Base-by-base conservation (phyloP, 2,329 filamentous ascomycete genomes). In the Fusarium brachygibbosum region DNA sequence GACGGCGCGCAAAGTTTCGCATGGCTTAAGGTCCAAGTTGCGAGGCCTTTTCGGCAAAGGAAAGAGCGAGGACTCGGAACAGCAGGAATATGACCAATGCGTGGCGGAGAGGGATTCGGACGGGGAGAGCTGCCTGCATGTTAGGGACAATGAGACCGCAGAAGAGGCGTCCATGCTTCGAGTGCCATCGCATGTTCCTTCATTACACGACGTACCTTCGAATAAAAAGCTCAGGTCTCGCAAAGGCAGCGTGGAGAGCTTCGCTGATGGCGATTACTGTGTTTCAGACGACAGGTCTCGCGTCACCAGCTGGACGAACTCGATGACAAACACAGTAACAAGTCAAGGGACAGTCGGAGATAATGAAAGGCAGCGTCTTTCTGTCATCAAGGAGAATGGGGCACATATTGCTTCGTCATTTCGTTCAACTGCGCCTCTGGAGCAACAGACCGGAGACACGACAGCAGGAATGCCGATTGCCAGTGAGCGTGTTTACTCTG, bases 241-340 rank as follows among this genome's bases (percentile, higher is more conserved):
- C 35, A 81, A 84, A 69, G 87, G 86, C 2, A 89, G 88, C 64
- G 70, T 88, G 7, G 85, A 85, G 62, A 88, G 84, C 62, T 68
- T 85, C 4, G 70, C 69, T 23, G 83, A 79, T 54, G 80, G 82
- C 8, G 77, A 76, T 35, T 78, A 76, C 40, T 78, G 78, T 51
- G 73, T 72, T 2, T 81, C 78, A 16, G 85, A 87, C 38, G 85
- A 88, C 21, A 86, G 82, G 68, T 91, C 89, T n/a, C 81, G 90
- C 23, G 87, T 92, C 51, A 92, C 90, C 3, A 93, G 91, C 76
- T 93, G 91, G 91, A 86, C 86, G 6, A 87, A 88, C 64, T 91
- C 90, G 1, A 87, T 86, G 2, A 82, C 84, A 3, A 85, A 85
- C 58, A 88, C 86, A 4, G 84, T 86, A 4, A 78, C 84, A 8